A percentile compares a stretch with the other conserved stretches of the same genome.
Conservation (phyloP, 208 protist genomes). For the Vickermania ingenoplastis region DNA sequence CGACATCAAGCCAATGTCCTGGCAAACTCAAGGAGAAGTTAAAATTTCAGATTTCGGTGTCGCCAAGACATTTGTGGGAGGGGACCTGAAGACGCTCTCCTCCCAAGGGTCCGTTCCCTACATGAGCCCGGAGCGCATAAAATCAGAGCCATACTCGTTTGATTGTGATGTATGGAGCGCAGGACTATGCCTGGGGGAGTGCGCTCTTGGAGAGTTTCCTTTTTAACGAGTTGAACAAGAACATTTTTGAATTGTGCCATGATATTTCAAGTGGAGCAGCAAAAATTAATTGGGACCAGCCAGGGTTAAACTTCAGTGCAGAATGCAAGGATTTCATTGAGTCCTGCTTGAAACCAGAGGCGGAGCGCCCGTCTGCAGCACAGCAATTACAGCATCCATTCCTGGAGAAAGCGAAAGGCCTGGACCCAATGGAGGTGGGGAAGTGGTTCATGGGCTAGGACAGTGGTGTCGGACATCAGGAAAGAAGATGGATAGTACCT, state of each 20-base stretch:
- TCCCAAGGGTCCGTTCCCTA: slow-evolving; percentile 89
- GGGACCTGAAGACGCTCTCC: slow-evolving; percentile 68
- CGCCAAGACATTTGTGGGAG: slow-evolving; percentile 74
- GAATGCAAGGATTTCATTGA: slow-evolving; percentile 75
- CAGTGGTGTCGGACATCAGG: too few relatives aligned
- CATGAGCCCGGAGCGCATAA: slow-evolving; percentile 91
- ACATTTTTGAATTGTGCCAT: slow-evolving; percentile 77
- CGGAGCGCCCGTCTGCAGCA: slow-evolving; percentile 43
- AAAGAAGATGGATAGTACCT: too few relatives aligned
- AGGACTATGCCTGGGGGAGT: slow-evolving; percentile 85
- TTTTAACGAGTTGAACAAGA: slow-evolving; percentile 39
- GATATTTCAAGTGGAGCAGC: slow-evolving; percentile 51
- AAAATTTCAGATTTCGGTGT: slow-evolving; percentile 97
- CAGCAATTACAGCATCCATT: slow-evolving; percentile 75
- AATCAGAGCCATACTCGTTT: slow-evolving; percentile 83
- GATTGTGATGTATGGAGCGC: slow-evolving; percentile 90
- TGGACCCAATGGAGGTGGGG: slow-evolving; percentile 51
- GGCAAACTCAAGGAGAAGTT: slow-evolving; percentile 90
- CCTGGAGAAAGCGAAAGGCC: slow-evolving; percentile 41
- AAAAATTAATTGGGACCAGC: slow-evolving; percentile 51
- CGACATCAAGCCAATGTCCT: slow-evolving; percentile 97
- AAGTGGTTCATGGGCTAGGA: slow-evolving; percentile 58
- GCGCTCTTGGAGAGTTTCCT: slow-evolving; percentile 75
- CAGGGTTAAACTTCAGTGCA: slow-evolving; percentile 31
- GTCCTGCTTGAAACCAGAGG: slow-evolving; percentile 48